Conservation (phyloP, 495 filamentous ascomycete genomes). For the Penicillium mononematosum region DNA sequence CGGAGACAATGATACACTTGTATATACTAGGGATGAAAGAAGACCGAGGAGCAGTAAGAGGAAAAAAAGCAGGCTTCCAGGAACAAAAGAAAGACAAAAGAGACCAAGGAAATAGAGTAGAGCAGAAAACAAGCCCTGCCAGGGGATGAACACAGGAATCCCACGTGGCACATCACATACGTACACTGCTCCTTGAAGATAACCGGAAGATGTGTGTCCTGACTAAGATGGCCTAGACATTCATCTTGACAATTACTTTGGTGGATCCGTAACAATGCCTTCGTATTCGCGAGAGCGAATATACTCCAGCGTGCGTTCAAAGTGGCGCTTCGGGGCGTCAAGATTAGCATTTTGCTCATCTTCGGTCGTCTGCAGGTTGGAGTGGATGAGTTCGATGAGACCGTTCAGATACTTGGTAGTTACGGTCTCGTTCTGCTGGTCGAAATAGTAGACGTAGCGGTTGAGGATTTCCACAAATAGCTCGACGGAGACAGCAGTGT, state of each 20-base stretch:
- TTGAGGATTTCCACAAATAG: slow-evolving; percentile 98
- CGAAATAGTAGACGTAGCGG: slow-evolving; percentile 98
- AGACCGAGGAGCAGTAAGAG: not conserved
- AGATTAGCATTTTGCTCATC: slow-evolving; percentile 65
- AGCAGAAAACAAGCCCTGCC: slow-evolving; percentile 9
- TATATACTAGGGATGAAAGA: slow-evolving; percentile 33
- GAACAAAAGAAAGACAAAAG: slow-evolving; percentile 15
- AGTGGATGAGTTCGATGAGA: slow-evolving; percentile 96
- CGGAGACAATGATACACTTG: slow-evolving; percentile 35
- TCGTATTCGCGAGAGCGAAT: slow-evolving; percentile 90
- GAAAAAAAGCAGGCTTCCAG: slow-evolving; percentile 24
- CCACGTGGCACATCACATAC: slow-evolving; percentile 5
- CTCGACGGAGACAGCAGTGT: slow-evolving; percentile 96
- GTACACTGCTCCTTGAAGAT: not conserved
- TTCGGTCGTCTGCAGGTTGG: slow-evolving; percentile 83
- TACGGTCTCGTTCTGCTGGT: slow-evolving; percentile 97
- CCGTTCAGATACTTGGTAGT: slow-evolving; percentile 98
- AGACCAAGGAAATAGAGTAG: slow-evolving; percentile 10
- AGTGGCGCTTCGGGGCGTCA: slow-evolving; percentile 86
- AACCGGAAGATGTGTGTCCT: not conserved
- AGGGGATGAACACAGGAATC: slow-evolving; percentile 17
- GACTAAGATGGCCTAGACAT: not conserved
- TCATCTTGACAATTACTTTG: slow-evolving; percentile 25
- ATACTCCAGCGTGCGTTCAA: slow-evolving; percentile 90
- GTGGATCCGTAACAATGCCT: slow-evolving; percentile 76